Conservation (phyloP, 1,284 basidiomycete genomes). For the Ganoderma resinaceum region DNA sequence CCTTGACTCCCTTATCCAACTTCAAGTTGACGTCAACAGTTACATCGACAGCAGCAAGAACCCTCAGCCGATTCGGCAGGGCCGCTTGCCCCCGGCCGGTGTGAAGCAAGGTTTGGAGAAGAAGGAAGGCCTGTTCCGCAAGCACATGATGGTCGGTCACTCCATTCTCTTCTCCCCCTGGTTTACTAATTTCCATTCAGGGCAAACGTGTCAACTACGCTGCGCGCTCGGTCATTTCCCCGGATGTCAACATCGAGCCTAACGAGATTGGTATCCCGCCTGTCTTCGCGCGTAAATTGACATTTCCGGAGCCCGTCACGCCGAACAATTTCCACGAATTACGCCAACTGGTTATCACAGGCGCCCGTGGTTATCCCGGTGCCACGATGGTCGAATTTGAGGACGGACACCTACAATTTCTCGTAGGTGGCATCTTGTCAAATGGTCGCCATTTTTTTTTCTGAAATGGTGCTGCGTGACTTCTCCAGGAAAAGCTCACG, state of each 20-base stretch:
- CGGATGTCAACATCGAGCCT: slow-evolving; percentile 99
- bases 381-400: slow-evolving; percentile 96
- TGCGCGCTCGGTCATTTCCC: slow-evolving; percentile 98
- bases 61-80: slow-evolving; percentile 83
- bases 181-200: slow-evolving; percentile 47
- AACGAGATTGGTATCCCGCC: slow-evolving; percentile 99
- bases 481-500: slow-evolving; percentile 79
- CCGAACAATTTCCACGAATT: slow-evolving; percentile 90
- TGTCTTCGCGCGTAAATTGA: slow-evolving; percentile 96
- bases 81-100: slow-evolving; percentile 92
- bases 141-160: slow-evolving; percentile 95
- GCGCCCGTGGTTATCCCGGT: slow-evolving; percentile 90
- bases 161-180: background rate
- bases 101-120: slow-evolving; percentile 98
- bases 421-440: slow-evolving; percentile 55
- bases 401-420: slow-evolving; percentile 86
- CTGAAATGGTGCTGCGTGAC: background rate
- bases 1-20: slow-evolving; percentile 85
- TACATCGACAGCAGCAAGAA: slow-evolving; percentile 99
- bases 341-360: slow-evolving; percentile 92
- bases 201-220: slow-evolving; percentile 99
- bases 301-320: slow-evolving; percentile 98
- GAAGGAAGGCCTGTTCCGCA: slow-evolving; percentile 98
- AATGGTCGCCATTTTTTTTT: slow-evolving; percentile 1
- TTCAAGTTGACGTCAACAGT: slow-evolving; percentile 96